Evolutionary conservation across 805 yeast species (phyloP).

Genomic region (Naumovozyma baii): DNA sequence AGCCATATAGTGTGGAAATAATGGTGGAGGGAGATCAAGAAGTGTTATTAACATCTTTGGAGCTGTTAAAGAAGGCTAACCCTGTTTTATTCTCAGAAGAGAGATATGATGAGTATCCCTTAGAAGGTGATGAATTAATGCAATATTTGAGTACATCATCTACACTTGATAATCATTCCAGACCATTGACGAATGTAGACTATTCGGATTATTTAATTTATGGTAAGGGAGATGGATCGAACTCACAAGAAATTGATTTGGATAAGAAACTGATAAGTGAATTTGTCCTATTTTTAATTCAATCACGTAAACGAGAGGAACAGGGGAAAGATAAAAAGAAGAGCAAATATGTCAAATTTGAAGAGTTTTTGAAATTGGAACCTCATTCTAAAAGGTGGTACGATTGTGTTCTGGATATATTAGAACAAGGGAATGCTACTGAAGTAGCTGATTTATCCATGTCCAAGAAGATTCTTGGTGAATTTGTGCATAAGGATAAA

Average conservation of each 20-base stretch:
- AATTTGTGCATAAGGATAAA: background rate
- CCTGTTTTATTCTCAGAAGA: slow-evolving; percentile 20
- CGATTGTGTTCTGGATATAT: slow-evolving; percentile 9
- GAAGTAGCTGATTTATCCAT: slow-evolving; percentile 7
- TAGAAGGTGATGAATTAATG: slow-evolving; percentile 20
- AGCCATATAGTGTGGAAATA: too few relatives aligned
- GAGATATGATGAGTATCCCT: slow-evolving; percentile 22
- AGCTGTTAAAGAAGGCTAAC: slow-evolving; percentile 20
- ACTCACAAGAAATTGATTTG: slow-evolving; percentile 15
- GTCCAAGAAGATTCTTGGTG: background rate
- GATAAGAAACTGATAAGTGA: slow-evolving; percentile 24
- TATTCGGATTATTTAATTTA: slow-evolving; percentile 21
- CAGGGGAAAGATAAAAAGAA: slow-evolving; percentile 2
- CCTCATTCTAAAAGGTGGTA: slow-evolving; percentile 14
- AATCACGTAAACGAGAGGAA: slow-evolving; percentile 7
- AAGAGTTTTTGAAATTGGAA: slow-evolving; percentile 8
- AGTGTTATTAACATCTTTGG: slow-evolving; percentile 1
- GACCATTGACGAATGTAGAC: slow-evolving; percentile 18
- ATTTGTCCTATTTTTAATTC: slow-evolving; percentile 21
- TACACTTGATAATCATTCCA: slow-evolving; percentile 1
- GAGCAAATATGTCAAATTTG: slow-evolving; percentile 3
- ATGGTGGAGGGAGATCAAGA: background rate
- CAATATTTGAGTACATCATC: slow-evolving; percentile 16
- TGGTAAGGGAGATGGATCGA: slow-evolving; percentile 5
- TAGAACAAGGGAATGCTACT: slow-evolving; percentile 16